Percentiles rank a stretch among this genome's conserved stretches.
phyloP scores from a whole-genome alignment of 176 grass and related monocot genomes.

The Musa itinerans region DNA sequence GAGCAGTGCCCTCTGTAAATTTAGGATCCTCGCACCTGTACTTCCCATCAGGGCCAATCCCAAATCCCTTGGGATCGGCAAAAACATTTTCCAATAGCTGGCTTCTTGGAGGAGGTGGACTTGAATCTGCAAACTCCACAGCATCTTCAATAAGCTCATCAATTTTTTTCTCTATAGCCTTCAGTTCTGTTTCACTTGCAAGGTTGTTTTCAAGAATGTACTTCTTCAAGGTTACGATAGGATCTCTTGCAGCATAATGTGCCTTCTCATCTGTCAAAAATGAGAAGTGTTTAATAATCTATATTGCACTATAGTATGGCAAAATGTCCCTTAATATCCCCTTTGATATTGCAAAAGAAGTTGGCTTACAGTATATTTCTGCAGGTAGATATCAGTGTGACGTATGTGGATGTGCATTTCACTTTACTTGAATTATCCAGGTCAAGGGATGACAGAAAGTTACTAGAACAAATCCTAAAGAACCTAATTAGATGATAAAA shows the following conservation, averaged over 20 bases:
- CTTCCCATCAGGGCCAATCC: slow-evolving; percentile 78
- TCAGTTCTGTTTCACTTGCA: slow-evolving; percentile 63
- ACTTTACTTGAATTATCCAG: background rate
- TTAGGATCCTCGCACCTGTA: slow-evolving; percentile 89
- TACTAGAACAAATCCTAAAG: background rate
- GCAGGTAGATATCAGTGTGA: background rate
- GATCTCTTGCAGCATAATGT: slow-evolving; percentile 61
- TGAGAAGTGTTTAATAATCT: background rate
- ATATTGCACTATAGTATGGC: background rate
- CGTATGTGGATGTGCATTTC: no score
- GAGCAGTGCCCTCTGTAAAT: slow-evolving; percentile 80
- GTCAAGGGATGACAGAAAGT: background rate
- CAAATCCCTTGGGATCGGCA: slow-evolving; percentile 84
- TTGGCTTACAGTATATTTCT: background rate
- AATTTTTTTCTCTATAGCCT: slow-evolving; percentile 71
- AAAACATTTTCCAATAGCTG: slow-evolving; percentile 87
- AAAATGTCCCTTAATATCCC: background rate
- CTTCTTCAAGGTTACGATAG: slow-evolving; percentile 65
- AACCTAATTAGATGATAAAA: background rate
- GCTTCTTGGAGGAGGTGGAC: slow-evolving; percentile 68
- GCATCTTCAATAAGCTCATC: slow-evolving; percentile 82
- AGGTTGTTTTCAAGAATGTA: slow-evolving; percentile 63
- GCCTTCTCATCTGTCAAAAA: slow-evolving; percentile 72
- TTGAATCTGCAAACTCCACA: slow-evolving; percentile 75
- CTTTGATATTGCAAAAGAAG: background rate